These are phyloP conservation scores for Xylariaceae sp. DNA, from an alignment of 2,329 filamentous ascomycete genomes.

Conservation along the genomic window DNA sequence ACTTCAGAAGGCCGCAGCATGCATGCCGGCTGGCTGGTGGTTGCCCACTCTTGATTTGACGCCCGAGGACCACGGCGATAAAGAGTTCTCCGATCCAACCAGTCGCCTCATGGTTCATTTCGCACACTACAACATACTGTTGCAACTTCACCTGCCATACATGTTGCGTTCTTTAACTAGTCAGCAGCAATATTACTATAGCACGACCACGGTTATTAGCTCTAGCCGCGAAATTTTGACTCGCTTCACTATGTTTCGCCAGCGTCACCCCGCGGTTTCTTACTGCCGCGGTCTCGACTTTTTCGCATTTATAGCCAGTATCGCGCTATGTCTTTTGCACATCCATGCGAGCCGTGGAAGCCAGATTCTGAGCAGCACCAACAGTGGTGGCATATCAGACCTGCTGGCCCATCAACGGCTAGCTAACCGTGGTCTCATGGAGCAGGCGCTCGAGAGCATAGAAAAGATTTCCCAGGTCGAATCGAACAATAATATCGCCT, in stretches of 20 bases:
- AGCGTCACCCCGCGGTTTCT: conserved; percentile 26
- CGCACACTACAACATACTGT: conserved; percentile 40
- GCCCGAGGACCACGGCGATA: conserved; percentile 7
- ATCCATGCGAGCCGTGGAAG: conserved; percentile 33
- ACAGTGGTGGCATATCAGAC: conserved; percentile 21
- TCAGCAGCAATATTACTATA: conserved; percentile 34
- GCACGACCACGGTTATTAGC: conserved; percentile 38
- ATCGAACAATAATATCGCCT: conserved; percentile 26
- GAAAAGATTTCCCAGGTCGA: conserved; percentile 24
- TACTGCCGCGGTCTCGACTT: conserved; percentile 44
- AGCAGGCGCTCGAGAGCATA: conserved; percentile 36
- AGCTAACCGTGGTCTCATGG: conserved; percentile 41
- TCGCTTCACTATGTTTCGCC: conserved; percentile 38
- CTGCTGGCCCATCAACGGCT: conserved; percentile 41
- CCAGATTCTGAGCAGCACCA: not conserved
- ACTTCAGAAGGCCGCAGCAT: conserved; percentile 35
- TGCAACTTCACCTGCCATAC: conserved; percentile 44
- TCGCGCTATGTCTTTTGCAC: conserved; percentile 40
- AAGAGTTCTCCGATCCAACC: conserved; percentile 30
- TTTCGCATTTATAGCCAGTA: conserved; percentile 39
- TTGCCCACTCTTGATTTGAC: conserved; percentile 22
- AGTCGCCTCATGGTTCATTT: conserved; percentile 41
- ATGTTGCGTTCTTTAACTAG: conserved; percentile 31
- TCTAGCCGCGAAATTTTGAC: conserved; percentile 42
- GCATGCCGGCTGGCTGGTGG: conserved; percentile 44